These are phyloP conservation scores for Populus ilicifolia DNA, from an alignment of 345 rosid species.

Conservation along the genomic window DNA sequence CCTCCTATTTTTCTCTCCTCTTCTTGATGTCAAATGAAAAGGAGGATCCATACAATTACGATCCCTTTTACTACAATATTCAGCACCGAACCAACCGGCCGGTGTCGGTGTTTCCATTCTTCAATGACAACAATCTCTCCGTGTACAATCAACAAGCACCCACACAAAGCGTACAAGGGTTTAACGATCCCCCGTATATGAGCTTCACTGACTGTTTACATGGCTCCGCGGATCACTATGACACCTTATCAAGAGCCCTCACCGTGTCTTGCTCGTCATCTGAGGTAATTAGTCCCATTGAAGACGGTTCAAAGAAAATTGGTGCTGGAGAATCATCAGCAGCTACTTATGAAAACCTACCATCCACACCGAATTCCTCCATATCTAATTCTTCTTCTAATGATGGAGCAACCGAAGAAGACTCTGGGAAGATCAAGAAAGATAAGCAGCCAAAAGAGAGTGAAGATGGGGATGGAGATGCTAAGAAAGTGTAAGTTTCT, in stretches of 20 bases:
- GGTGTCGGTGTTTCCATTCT: conserved; percentile 15
- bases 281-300: conserved; percentile 8
- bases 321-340: conserved; percentile 6
- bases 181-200: conserved; percentile 44
- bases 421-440: conserved; percentile 13
- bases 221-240: conserved; percentile 45
- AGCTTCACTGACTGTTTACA: conserved; percentile 58
- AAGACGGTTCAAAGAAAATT: not conserved
- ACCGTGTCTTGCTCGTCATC: conserved; percentile 26
- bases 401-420: conserved; percentile 26
- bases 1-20: not conserved
- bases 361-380: conserved; percentile 29
- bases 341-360: not conserved
- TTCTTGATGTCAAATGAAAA: conserved; percentile 32
- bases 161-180: conserved; percentile 2
- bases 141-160: conserved; percentile 9
- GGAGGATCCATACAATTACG: conserved; percentile 17
- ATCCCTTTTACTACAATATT: conserved; percentile 27
- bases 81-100: conserved; percentile 15
- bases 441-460: conserved; percentile 6
- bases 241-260: conserved; percentile 48
- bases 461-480: conserved; percentile 19
- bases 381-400: conserved; percentile 29
- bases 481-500: conserved; percentile 25
- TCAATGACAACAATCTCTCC: conserved; percentile 24